Evolutionary conservation across 2,329 filamentous ascomycete genomes (phyloP).

Genomic region (Cryphonectria parasitica): DNA sequence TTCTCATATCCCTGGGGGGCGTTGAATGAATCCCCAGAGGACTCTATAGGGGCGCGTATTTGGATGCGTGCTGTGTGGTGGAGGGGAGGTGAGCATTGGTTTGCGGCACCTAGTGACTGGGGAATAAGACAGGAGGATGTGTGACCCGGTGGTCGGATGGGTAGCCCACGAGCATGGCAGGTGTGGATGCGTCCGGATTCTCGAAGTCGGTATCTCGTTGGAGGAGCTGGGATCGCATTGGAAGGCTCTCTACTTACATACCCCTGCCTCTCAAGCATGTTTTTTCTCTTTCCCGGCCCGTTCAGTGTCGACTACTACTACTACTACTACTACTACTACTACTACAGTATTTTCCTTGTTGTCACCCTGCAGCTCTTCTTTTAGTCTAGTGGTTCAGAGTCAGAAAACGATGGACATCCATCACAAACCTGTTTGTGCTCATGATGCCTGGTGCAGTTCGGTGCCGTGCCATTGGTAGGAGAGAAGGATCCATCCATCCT

Average conservation of each 20-base stretch:
- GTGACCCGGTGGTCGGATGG: slow-evolving; percentile 16
- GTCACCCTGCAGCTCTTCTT: slow-evolving; percentile 29
- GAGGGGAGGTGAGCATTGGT: slow-evolving; percentile 20
- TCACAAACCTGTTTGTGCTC: slow-evolving; percentile 12
- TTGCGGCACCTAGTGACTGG: slow-evolving; percentile 26
- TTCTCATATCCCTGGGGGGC: slow-evolving; percentile 26
- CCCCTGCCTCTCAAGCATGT: slow-evolving; percentile 30
- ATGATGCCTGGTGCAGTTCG: background rate
- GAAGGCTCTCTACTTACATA: slow-evolving; percentile 31
- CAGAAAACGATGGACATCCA: slow-evolving; percentile 30
- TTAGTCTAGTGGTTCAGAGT: slow-evolving; percentile 29
- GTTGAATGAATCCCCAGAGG: slow-evolving; percentile 25
- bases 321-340: background rate
- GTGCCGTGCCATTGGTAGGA: background rate
- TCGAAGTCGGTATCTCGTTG: slow-evolving; percentile 26
- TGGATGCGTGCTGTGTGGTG: slow-evolving; percentile 22
- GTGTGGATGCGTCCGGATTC: slow-evolving; percentile 27
- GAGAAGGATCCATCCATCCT: background rate
- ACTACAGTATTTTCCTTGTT: slow-evolving; percentile 30
- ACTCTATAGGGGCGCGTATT: slow-evolving; percentile 20
- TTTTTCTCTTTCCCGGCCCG: slow-evolving; percentile 28
- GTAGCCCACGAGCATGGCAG: slow-evolving; percentile 24
- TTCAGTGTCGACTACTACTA: slow-evolving; percentile 27
- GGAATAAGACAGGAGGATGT: slow-evolving; percentile 20
- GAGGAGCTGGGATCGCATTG: slow-evolving; percentile 31